A percentile compares a stretch with the other conserved stretches of the same genome.
phyloP scores from a whole-genome alignment of 164 flowering plant genomes.

The Paratinospora sagittata region DNA sequence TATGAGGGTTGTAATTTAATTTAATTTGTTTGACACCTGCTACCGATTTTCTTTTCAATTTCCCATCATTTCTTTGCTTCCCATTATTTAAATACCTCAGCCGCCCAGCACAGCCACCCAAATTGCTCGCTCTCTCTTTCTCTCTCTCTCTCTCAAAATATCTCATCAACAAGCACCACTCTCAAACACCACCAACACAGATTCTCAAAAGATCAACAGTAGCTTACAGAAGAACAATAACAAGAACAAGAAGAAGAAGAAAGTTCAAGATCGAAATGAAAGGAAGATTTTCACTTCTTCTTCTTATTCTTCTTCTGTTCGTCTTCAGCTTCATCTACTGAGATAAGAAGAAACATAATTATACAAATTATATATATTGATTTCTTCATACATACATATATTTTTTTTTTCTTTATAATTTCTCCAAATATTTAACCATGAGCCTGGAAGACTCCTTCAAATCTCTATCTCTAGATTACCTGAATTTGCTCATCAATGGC shows the following conservation, averaged over 20 bases:
- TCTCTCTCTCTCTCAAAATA: slow-evolving; percentile 20
- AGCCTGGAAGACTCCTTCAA: slow-evolving; percentile 66
- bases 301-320: neutral
- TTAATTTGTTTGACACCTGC: neutral
- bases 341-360: neutral
- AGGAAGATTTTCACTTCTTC: slow-evolving; percentile 9
- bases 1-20: neutral
- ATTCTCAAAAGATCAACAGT: slow-evolving; percentile 17
- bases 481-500: slow-evolving; percentile 93
- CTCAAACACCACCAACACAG: slow-evolving; percentile 5
- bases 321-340: neutral
- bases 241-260: slow-evolving; percentile 5
- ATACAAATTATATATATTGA: too few species aligned
- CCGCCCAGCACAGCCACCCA: slow-evolving; percentile 82
- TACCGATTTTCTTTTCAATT: neutral
- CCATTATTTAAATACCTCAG: slow-evolving; percentile 39
- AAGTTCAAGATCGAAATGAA: slow-evolving; percentile 4
- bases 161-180: slow-evolving; percentile 14
- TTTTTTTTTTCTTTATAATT: too few species aligned
- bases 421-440: slow-evolving; percentile 18
- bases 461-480: slow-evolving; percentile 87
- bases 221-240: neutral
- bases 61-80: slow-evolving; percentile 4
- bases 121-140: slow-evolving; percentile 38
- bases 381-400: too few species aligned